phyloP scores from a whole-genome alignment of 139 green algal species.

The Coelastrella sp. region DNA sequence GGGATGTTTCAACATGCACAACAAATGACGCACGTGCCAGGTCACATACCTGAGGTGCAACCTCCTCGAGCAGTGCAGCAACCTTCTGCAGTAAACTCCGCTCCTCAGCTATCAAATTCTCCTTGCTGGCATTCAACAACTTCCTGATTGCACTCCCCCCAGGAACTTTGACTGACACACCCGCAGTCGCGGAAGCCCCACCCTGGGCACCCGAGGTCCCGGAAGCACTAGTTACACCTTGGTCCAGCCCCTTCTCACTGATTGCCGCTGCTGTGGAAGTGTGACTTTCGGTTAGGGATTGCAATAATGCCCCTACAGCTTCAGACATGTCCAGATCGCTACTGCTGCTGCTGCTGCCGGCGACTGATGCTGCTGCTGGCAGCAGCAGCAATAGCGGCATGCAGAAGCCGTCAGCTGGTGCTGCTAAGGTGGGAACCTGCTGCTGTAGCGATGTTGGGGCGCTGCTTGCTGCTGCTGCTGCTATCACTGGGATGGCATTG shows the following conservation, averaged over 20 bases:
- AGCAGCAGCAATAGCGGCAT: slow-evolving; percentile 44
- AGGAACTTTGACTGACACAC: slow-evolving; percentile 8
- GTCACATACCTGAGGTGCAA: slow-evolving; percentile 43
- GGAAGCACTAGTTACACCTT: background rate
- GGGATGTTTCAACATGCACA: background rate
- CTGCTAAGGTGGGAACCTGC: slow-evolving; percentile 58
- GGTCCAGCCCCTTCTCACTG: background rate
- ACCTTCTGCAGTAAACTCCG: slow-evolving; percentile 45
- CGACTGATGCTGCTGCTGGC: slow-evolving; percentile 20
- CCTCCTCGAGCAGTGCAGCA: slow-evolving; percentile 62
- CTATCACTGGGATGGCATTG: slow-evolving; percentile 75
- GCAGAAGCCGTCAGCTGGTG: slow-evolving; percentile 52
- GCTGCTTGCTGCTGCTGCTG: slow-evolving; percentile 9
- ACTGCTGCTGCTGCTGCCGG: background rate
- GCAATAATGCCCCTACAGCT: slow-evolving; percentile 17
- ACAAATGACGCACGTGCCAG: background rate
- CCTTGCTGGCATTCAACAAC: slow-evolving; percentile 68
- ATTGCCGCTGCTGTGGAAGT: background rate
- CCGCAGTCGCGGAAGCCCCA: background rate
- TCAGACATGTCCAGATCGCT: background rate
- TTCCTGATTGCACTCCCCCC: slow-evolving; percentile 48
- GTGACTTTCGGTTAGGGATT: slow-evolving; percentile 9
- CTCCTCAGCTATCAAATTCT: slow-evolving; percentile 64
- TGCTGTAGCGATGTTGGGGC: background rate
- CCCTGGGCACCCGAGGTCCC: background rate